Base-by-base conservation (phyloP, 2,329 filamentous ascomycete genomes). In the Davidsoniella eucalypti region DNA sequence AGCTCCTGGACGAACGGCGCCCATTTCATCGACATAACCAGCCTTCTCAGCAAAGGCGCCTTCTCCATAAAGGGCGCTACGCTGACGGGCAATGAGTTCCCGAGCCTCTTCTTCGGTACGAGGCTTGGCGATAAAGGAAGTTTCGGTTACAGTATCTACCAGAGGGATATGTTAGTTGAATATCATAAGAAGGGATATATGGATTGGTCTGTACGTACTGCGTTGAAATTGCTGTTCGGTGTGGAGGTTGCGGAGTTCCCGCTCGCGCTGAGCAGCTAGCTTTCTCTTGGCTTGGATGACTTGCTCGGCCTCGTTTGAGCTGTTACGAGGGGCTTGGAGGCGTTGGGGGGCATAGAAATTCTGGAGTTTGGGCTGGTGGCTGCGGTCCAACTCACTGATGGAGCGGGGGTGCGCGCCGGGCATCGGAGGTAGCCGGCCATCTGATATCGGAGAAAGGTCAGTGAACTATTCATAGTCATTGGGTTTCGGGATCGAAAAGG, bases 221-320 rank as follows among this genome's bases (percentile, higher is more conserved):
- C 90, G 82, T 75, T 96, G 94, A 72, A 94, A 96, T 80, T 98
- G 92, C 78, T 98, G 92, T 78, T 98, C 92, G 71, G 95, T 93
- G 72, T 98, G 92, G 71, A 96, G 94, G 71, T 96, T 98, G 69
- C 92, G 87, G 68, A 98, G 82, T 73, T 98, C 92, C 69, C 90
- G 85, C 75, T 98, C 92, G 69, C 92, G 86, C 72, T 96, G 92
- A 66, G 92, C 92, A 63, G 92, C 92, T 86, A 96, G 93, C 74
- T 90, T 84, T 72, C 92, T 87, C 78, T 96, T 96, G 61, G 87
- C 88, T 79, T 96, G 92, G 76, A 94, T 86, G 80, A 95, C 87
- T 71, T 95, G 88, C 71, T 96, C 92, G 67, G 87, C 86, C 72
- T 96, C 92, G 73, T 76, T 81, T 62, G 77, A 78, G 76, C 88